Percentiles rank a stretch among this genome's conserved stretches.
These are phyloP conservation scores for Podaxis sp. DNA, from an alignment of 768 basidiomycete genomes.

Conservation along the genomic window DNA sequence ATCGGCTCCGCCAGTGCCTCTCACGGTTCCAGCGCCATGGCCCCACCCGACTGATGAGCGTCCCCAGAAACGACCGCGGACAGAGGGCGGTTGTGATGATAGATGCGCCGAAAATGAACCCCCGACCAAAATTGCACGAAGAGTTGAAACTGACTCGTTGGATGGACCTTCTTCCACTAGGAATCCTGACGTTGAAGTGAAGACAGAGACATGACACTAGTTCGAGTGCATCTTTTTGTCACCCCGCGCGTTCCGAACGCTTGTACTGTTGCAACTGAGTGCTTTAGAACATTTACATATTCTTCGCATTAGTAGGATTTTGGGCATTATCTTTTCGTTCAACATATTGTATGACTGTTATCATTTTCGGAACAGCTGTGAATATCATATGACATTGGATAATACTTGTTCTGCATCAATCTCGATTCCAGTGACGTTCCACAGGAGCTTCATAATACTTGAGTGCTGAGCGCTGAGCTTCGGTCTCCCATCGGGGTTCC, in stretches of 20 bases:
- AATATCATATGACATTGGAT: neutral
- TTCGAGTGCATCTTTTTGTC: too few relatives aligned
- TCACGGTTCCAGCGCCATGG: neutral
- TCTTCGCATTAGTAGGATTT: neutral
- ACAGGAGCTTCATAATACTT: too few relatives aligned
- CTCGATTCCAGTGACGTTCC: neutral
- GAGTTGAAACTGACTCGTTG: neutral
- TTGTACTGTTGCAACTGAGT: neutral
- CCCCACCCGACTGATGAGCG: neutral
- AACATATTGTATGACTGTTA: neutral
- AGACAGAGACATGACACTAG: neutral
- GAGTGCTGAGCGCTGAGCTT: too few relatives aligned
- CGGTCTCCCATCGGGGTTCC: too few relatives aligned
- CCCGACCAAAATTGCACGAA: neutral
- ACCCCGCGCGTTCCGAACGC: too few relatives aligned
- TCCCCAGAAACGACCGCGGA: slow-evolving; percentile 6
- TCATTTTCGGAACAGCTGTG: neutral
- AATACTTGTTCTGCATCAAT: neutral
- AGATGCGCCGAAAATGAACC: neutral
- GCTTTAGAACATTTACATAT: neutral
- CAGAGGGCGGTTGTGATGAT: neutral
- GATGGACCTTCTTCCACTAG: neutral
- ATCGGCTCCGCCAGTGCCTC: neutral
- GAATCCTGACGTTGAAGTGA: neutral
- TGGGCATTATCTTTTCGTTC: neutral